Evolutionary conservation across 495 filamentous ascomycete species (phyloP).

Genomic region (Aspergillus taichungensis): DNA sequence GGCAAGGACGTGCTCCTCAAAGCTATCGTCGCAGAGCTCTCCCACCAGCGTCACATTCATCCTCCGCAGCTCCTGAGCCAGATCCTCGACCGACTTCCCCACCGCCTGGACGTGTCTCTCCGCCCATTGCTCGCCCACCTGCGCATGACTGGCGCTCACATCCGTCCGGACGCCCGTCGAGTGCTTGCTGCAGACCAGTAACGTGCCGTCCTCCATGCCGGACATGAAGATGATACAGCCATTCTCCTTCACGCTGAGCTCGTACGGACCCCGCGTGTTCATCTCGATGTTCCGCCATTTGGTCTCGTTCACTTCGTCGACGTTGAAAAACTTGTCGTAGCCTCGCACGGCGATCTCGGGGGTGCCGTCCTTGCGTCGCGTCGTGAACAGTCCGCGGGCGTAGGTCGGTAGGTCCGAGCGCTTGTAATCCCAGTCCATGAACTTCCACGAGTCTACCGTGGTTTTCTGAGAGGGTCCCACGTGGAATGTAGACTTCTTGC

Average conservation of each 20-base stretch:
- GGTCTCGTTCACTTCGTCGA: slow-evolving; percentile 67
- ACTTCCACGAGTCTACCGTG: slow-evolving; percentile 81
- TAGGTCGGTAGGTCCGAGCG: slow-evolving; percentile 74
- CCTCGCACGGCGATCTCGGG: slow-evolving; percentile 77
- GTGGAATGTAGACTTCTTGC: slow-evolving; percentile 65
- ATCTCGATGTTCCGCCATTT: slow-evolving; percentile 70
- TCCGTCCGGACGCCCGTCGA: slow-evolving; percentile 74
- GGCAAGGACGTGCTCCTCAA: slow-evolving; percentile 93
- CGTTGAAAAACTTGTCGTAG: slow-evolving; percentile 99
- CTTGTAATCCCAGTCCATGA: slow-evolving; percentile 94
- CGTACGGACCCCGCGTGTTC: slow-evolving; percentile 81
- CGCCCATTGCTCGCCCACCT: slow-evolving; percentile 76
- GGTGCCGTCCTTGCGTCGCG: slow-evolving; percentile 46
- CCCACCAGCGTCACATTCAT: slow-evolving; percentile 91
- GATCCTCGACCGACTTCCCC: slow-evolving; percentile 66
- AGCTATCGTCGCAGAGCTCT: slow-evolving; percentile 90
- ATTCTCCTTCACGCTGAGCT: slow-evolving; percentile 95
- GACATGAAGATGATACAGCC: slow-evolving; percentile 98
- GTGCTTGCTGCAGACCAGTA: slow-evolving; percentile 96
- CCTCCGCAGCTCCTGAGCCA: slow-evolving; percentile 62
- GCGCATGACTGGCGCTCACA: slow-evolving; percentile 65
- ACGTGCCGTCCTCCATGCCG: slow-evolving; percentile 74
- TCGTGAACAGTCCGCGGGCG: slow-evolving; percentile 87
- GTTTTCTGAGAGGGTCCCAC: slow-evolving; percentile 51
- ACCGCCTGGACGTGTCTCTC: slow-evolving; percentile 66